These are phyloP conservation scores for Buxus sempervirens DNA, from an alignment of 164 flowering plant genomes.

Conservation along the genomic window DNA sequence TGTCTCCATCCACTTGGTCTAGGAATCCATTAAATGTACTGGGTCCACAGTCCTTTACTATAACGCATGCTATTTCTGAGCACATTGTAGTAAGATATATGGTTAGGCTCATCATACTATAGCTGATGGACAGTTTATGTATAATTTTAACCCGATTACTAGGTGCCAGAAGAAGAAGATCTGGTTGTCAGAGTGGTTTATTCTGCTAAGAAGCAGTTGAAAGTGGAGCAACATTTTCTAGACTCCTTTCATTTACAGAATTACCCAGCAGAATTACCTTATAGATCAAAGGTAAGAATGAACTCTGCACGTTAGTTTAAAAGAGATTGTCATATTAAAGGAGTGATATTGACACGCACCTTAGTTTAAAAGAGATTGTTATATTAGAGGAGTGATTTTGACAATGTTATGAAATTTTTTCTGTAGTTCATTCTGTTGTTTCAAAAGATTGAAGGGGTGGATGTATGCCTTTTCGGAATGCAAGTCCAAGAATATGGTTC, in stretches of 20 bases:
- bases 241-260: slow-evolving; percentile 29
- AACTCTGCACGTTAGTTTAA: background rate
- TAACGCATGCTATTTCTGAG: background rate
- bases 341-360: too few species aligned
- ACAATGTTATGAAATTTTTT: background rate
- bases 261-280: slow-evolving; percentile 47
- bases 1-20: too few species aligned
- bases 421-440: slow-evolving; percentile 51
- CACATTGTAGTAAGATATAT: too few species aligned
- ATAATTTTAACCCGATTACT: background rate
- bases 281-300: slow-evolving; percentile 45
- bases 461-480: slow-evolving; percentile 56
- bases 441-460: slow-evolving; percentile 64
- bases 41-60: background rate
- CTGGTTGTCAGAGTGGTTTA: slow-evolving; percentile 54
- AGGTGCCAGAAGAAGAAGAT: slow-evolving; percentile 49
- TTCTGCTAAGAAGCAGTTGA: slow-evolving; percentile 34
- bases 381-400: background rate
- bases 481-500: slow-evolving; percentile 65
- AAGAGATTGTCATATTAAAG: too few species aligned
- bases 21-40: too few species aligned
- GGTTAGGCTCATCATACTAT: background rate
- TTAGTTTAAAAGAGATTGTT: too few species aligned
- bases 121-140: background rate
- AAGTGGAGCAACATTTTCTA: slow-evolving; percentile 43